Base-by-base conservation (phyloP, 2,329 filamentous ascomycete species). In the Colletotrichum tropicale region DNA sequence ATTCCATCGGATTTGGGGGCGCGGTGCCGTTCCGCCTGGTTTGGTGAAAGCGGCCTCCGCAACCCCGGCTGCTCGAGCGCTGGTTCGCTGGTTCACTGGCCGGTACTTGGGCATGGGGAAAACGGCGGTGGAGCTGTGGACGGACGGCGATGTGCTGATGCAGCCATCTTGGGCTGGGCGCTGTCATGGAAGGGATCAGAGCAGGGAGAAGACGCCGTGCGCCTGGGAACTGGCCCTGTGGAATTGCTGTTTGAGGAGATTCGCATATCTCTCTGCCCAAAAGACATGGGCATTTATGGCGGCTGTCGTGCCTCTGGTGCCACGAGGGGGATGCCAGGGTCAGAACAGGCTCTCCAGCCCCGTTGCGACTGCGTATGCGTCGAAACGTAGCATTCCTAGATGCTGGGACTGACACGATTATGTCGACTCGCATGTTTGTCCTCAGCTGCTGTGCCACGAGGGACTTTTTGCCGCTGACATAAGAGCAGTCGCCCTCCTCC, bases 111-210 rank as follows among this genome's bases (percentile, higher is more conserved):
- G 32, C 13, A 38, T 36, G 64, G 55, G 64, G 36, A 34, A 43
- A 66, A 68, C 30, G 66, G 58, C 21, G 71, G 30, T 74, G 71
- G 66, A 30, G 60, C 34, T 38, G 43, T 36, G 56, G 24, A 61
- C 26, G 34, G 52, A 52, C 55, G 66, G 28, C 65, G 61, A 34
- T 38, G 62, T 32, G 18, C 32, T 58, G 65, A 58, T 66, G 60
- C 32, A 66, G 34, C 30, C 61, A 60, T 66, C 61, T 71, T 60
- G 24, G 58, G 58, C 72, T 75, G 36, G 72, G 68, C 72, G 61
- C 24, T 74, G 71, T 72, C 72, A 75, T 72, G 61, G 69, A 72
- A 18, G 32, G 26, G 72, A 75, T 56, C 68, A n/a, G 68, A 75
- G 69, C 69, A 60, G 18, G 68, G 72, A 55, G 36, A 32, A 52